Evolutionary conservation across 2,329 filamentous ascomycete genomes (phyloP), one percentile per base, ranked within the genome.

Genomic region (Teratosphaeria nubilosa): DNA sequence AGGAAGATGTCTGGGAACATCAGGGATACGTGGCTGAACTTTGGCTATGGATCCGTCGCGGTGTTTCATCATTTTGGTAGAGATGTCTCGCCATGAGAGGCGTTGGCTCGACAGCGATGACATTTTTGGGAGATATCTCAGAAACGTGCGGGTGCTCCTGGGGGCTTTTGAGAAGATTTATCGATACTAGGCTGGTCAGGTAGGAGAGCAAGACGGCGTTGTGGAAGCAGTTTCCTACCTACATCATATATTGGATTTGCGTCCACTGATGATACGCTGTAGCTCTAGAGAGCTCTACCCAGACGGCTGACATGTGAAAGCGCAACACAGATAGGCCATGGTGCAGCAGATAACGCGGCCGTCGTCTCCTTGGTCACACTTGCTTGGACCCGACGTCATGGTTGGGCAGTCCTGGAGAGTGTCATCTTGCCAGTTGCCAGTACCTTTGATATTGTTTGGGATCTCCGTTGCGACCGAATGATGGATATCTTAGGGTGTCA

Each of bases 1-100:
- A 9, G 77, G 74, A 3, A 78, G 64, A 1, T 73, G 64, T 22
- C 64, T 55, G 2, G 70, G 63, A 7, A 74, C 60, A 1, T 72
- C 66, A 9, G 75, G 74, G 7, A 79, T 62, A 9, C 72, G 60
- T 13, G 77, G 77, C 50, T 55, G n/a, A 9, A 55, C 54, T 14
- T n/a, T 41, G 50, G 55, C 55, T 1, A 32, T 25, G 25, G 55
- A 51, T 14, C 30, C 55, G 7, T 51, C 55, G 20, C 37, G 55
- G 45, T 51, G 55, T 37, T 56, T 32, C 5, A 27, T 20, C 55
- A 56, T 56, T 16, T 27, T n/a, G 32, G 37, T 27, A 9, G 55
- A 50, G 27, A 51, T 56, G 6, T 56, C 37, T 24, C 51, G 55
- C 55, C 55, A 56, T 20, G 55, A 56, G 27, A 55, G 31, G 22